Evolutionary conservation across 2,329 filamentous ascomycete species (phyloP), one percentile per base, ranked within the genome.

Genomic region (Pyrenophora teres): DNA sequence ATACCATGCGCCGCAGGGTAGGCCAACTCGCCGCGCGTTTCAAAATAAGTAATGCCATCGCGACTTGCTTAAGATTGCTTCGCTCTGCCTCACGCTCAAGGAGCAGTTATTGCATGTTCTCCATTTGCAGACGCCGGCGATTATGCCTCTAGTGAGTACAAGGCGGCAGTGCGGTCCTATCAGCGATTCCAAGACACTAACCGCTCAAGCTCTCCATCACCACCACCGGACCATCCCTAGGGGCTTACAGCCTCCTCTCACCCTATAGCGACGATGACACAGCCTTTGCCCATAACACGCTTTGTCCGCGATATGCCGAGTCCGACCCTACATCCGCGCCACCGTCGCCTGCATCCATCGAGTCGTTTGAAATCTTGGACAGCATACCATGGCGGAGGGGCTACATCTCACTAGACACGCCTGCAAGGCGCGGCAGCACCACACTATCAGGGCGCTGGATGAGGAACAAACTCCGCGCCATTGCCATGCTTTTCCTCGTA

Each of bases 301-400:
- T 72, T 25, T 69, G 60, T 42, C 67, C 69, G 8, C 66, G 64
- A 40, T 72, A 72, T 54, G 67, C 67, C 25, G 68, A 72, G 33
- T 56, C 55, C 16, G 68, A 72, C 39, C 44, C 60, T 9, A 60
- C 65, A 1, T 69, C 66, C 18, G 63, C 67, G n/a, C 70, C 69
- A 10, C 66, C 68, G n/a, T 71, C 69, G 8, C 69, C 69, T 21
- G 63, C 68, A 8, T 70, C 68, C 1, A 62, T 72, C 15, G 67
- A 72, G 46, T 68, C 69, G 13, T 70, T 73, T 47, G 69, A 72
- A 43, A 60, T 71, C 33, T 54, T 70, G 16, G 69, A 71, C 25
- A 63, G 57, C 18, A 62, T 68, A 36, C 65, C 69, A 39, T 72
- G 70, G 69, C 63, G 67, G 15, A 55, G 57, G 38, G 65, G 64